These are phyloP conservation scores for Coemansia sp. DNA, from an alignment of 192 early-diverging fungal genomes.

Conservation along the genomic window DNA sequence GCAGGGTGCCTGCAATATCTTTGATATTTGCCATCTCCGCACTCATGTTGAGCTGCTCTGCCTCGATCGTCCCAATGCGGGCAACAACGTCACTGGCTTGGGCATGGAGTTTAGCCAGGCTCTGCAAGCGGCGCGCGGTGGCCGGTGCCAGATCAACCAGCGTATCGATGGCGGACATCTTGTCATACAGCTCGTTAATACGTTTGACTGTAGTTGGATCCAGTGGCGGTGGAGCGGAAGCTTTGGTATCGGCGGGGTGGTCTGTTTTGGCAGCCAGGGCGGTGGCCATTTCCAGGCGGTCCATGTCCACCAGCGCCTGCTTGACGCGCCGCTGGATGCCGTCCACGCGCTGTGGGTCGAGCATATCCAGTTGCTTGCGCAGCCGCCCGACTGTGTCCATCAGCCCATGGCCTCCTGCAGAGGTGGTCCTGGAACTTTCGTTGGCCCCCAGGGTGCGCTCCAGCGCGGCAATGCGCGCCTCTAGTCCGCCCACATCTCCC, in stretches of 20 bases:
- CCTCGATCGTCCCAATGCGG: conserved; percentile 67
- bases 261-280: conserved; percentile 9
- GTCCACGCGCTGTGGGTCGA: conserved; percentile 46
- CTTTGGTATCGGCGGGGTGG: neutral
- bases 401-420: conserved; percentile 59
- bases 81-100: conserved; percentile 80
- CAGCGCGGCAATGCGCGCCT: conserved; percentile 36
- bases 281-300: conserved; percentile 30
- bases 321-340: conserved; percentile 51
- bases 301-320: conserved; percentile 49
- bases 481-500: conserved; percentile 22
- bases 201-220: conserved; percentile 23
- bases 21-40: conserved; percentile 67
- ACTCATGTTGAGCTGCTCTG: conserved; percentile 66
- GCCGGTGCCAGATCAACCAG: conserved; percentile 77
- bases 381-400: conserved; percentile 61
- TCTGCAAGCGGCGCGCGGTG: conserved; percentile 73
- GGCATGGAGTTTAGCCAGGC: conserved; percentile 73
- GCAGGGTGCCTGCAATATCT: conserved; percentile 59
- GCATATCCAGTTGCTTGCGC: conserved; percentile 41
- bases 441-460: conserved; percentile 28
- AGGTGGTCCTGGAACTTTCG: neutral
- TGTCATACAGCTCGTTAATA: conserved; percentile 48
- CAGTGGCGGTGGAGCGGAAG: conserved; percentile 12
- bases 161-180: conserved; percentile 68